Conservation (phyloP, 1,284 basidiomycete genomes). For the Trichosporon asahii region DNA sequence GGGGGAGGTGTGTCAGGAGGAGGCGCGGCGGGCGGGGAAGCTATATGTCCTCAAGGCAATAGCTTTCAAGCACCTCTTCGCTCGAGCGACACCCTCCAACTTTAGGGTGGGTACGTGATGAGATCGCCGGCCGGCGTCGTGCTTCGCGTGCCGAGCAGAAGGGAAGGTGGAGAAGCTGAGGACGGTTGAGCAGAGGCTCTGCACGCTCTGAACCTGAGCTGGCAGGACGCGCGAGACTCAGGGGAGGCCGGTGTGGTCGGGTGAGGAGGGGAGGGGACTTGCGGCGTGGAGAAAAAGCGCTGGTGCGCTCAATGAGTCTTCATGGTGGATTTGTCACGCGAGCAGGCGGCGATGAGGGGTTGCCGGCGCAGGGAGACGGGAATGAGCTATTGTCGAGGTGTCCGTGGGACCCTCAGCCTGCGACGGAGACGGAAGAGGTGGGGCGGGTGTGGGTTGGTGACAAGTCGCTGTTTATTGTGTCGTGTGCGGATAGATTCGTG, state of each 20-base stretch:
- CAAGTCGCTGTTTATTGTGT: background rate
- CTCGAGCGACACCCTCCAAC: conserved; percentile 1
- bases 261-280: background rate
- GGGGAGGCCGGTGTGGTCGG: background rate
- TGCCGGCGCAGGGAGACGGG: conserved; percentile 4
- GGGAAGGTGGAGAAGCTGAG: background rate
- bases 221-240: background rate
- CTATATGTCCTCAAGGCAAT: background rate
- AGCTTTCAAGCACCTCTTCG: background rate
- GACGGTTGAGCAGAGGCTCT: background rate
- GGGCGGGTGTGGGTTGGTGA: background rate
- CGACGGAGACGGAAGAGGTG: background rate
- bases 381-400: background rate
- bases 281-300: background rate
- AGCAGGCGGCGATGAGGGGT: conserved; percentile 3
- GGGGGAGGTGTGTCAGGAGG: conserved; percentile 2
- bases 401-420: background rate
- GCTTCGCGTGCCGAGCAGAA: background rate
- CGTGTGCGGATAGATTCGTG: background rate
- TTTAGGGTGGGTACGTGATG: background rate
- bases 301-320: conserved; percentile 12
- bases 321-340: conserved; percentile 14
- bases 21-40: background rate
- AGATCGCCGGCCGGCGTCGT: conserved; percentile 5
- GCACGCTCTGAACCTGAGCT: background rate